Evolutionary conservation across 129 eudicot genomes (phyloP).

Genomic region (Flaveria robusta): DNA sequence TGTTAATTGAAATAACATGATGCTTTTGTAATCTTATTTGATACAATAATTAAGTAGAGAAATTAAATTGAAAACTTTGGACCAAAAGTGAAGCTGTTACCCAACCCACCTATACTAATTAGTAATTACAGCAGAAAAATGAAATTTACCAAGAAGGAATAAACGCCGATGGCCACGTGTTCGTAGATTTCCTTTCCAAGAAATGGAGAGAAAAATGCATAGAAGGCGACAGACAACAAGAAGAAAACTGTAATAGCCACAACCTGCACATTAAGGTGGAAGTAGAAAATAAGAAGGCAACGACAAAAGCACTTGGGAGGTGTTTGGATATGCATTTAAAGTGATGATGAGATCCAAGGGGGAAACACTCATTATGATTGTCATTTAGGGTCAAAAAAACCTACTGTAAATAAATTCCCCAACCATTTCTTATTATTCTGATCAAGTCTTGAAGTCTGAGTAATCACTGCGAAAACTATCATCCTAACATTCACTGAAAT

Average conservation of each 20-base stretch:
- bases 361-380: neutral
- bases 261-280: constrained; percentile 51
- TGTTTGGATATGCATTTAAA: neutral
- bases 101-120: neutral
- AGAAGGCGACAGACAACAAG: constrained; percentile 76
- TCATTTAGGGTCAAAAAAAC: neutral
- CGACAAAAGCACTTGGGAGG: neutral
- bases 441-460: neutral
- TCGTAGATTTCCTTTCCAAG: constrained; percentile 75
- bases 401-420: no score
- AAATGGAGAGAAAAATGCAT: constrained; percentile 96
- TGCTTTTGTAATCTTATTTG: neutral
- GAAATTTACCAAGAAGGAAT: constrained; percentile 70
- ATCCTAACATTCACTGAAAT: no score
- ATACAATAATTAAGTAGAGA: neutral
- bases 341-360: neutral
- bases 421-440: neutral
- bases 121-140: neutral
- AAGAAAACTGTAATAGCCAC: constrained; percentile 88
- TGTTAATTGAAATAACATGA: neutral
- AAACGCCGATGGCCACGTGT: constrained; percentile 68
- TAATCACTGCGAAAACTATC: neutral
- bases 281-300: constrained; percentile 6
- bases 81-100: neutral
- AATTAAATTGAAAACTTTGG: neutral